Evolutionary conservation across 495 filamentous ascomycete genomes (phyloP).

Genomic region (Trichoderma asperelloides): DNA sequence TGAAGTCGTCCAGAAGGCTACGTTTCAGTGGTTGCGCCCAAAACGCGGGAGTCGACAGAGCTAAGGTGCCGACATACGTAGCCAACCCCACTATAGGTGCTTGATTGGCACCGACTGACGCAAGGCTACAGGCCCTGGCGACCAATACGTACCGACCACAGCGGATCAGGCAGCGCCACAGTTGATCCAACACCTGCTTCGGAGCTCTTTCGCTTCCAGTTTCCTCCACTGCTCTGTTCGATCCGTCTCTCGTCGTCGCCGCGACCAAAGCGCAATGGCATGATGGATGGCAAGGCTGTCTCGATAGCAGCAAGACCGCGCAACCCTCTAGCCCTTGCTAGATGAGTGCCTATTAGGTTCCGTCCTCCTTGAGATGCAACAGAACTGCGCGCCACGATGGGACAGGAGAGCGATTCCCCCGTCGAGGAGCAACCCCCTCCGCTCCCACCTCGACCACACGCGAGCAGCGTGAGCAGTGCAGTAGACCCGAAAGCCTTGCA

Average conservation of each 20-base stretch:
- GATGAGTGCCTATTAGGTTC: neutral
- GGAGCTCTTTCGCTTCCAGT: neutral
- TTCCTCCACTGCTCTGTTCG: neutral
- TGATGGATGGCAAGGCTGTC: neutral
- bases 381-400: conserved; percentile 5
- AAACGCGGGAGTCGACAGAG: neutral
- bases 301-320: neutral
- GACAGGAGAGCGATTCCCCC: neutral
- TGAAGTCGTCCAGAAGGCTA: conserved; percentile 8
- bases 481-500: conserved; percentile 40
- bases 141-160: neutral
- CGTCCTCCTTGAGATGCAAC: conserved; percentile 1
- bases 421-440: conserved; percentile 40
- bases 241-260: neutral
- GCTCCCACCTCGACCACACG: conserved; percentile 56
- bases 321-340: neutral
- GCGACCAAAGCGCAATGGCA: conserved; percentile 4
- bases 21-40: conserved; percentile 8
- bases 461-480: conserved; percentile 16
- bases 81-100: conserved; percentile 7
- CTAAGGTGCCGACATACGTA: neutral
- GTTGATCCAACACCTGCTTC: neutral
- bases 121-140: neutral
- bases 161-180: neutral
- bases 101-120: conserved; percentile 3